A percentile compares a stretch with the other conserved stretches of the same genome.
These are phyloP conservation scores for Coemansia sp. DNA, from an alignment of 192 early-diverging fungal species.

Conservation along the genomic window DNA sequence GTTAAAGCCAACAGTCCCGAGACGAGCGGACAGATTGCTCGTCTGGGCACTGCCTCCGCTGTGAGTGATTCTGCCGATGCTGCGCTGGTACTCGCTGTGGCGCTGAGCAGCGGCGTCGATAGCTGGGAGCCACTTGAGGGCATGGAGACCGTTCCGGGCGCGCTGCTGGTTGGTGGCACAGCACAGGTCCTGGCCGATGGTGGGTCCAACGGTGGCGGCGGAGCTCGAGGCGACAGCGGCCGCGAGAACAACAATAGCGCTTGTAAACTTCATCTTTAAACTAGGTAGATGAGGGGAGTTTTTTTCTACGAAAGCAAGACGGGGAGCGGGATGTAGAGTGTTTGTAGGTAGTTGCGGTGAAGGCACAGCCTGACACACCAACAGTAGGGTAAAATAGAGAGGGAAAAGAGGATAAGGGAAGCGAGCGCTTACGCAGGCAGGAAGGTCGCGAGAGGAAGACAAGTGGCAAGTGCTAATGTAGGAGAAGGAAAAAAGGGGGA, in stretches of 20 bases:
- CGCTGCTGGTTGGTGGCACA: slow-evolving; percentile 51
- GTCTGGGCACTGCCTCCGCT: slow-evolving; percentile 3
- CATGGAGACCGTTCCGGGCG: not conserved
- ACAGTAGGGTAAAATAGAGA: not conserved
- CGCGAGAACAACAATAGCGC: slow-evolving; percentile 23
- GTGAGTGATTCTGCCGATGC: slow-evolving; percentile 16
- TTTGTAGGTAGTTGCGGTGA: slow-evolving; percentile 3
- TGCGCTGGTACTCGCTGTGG: slow-evolving; percentile 31
- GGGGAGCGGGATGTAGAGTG: not conserved
- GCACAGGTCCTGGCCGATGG: slow-evolving; percentile 43
- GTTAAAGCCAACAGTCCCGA: slow-evolving; percentile 9
- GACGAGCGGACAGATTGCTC: slow-evolving; percentile 24
- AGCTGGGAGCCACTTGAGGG: slow-evolving; percentile 33
- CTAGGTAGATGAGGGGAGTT: not conserved
- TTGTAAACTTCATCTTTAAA: slow-evolving; percentile 43
- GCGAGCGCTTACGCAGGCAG: slow-evolving; percentile 1
- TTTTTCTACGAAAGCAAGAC: slow-evolving; percentile 4
- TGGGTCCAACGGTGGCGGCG: slow-evolving; percentile 20
- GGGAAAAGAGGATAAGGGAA: not conserved
- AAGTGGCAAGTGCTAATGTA: not conserved
- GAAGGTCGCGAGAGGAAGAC: not conserved
- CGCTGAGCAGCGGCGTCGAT: slow-evolving; percentile 26
- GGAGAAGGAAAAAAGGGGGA: not conserved
- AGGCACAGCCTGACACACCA: slow-evolving; percentile 44
- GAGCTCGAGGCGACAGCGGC: slow-evolving; percentile 11